These are phyloP conservation scores for Suillus plorans DNA, from an alignment of 768 basidiomycete genomes.

Conservation along the genomic window DNA sequence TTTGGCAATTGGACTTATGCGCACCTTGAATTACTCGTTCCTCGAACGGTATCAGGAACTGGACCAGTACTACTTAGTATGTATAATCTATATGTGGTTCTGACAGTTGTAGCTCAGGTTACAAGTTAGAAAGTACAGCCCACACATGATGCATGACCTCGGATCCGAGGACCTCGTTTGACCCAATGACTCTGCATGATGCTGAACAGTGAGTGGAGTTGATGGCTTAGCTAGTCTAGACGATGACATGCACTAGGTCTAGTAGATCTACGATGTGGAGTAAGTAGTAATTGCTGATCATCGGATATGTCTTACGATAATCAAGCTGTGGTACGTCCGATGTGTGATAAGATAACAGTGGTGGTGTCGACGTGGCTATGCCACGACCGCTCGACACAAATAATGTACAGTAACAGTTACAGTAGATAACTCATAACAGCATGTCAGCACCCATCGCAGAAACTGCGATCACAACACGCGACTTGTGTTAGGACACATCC, in stretches of 20 bases:
- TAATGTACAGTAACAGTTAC: background rate
- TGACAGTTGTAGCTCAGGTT: too few relatives aligned
- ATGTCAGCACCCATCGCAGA: background rate
- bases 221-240: background rate
- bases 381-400: background rate
- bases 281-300: background rate
- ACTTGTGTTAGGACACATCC: constrained; percentile 22
- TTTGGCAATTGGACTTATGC: background rate
- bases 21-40: background rate
- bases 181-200: background rate
- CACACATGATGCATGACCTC: background rate
- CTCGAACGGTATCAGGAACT: background rate
- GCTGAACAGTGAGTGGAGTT: background rate
- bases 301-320: background rate
- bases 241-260: background rate
- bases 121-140: background rate
- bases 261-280: background rate
- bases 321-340: background rate
- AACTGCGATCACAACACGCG: background rate
- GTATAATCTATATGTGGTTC: too few relatives aligned
- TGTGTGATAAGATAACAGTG: background rate
- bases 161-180: background rate
- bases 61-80: background rate
- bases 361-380: background rate
- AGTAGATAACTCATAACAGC: background rate